Evolutionary conservation across 1,139 yeast genomes (phyloP).

Genomic region (Pichia kudriavzevii): DNA sequence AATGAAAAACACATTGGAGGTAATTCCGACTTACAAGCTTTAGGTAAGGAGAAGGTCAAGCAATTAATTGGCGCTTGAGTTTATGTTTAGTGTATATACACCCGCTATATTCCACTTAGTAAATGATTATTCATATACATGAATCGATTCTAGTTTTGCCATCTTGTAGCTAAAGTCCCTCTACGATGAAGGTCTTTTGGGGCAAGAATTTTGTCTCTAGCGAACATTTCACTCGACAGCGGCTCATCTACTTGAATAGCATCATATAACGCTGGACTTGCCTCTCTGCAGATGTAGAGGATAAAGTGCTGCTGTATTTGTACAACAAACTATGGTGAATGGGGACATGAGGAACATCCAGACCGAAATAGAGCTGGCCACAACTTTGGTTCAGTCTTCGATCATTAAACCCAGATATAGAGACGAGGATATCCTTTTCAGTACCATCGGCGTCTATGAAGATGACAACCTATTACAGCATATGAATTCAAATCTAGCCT

Average conservation of each 20-base stretch:
- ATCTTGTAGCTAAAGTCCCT: too few relatives aligned
- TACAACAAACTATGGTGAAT: too few relatives aligned
- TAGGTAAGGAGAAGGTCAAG: constrained; percentile 19
- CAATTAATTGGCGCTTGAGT: constrained; percentile 2
- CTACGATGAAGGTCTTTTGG: too few relatives aligned
- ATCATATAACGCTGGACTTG: too few relatives aligned
- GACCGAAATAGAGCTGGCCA: constrained; percentile 6
- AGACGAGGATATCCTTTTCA: constrained; percentile 19
- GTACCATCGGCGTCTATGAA: constrained; percentile 20
- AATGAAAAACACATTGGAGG: constrained; percentile 93
- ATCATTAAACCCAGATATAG: constrained; percentile 21
- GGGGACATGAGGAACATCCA: constrained; percentile 5
- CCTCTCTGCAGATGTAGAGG: too few relatives aligned
- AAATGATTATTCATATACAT: too few relatives aligned
- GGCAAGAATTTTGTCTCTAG: too few relatives aligned
- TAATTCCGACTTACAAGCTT: constrained; percentile 70
- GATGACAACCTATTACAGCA: constrained; percentile 9
- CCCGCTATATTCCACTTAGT: too few relatives aligned
- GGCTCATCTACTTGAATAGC: too few relatives aligned
- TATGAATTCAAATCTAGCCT: constrained; percentile 2
- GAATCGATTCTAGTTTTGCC: too few relatives aligned
- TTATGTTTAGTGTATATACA: not conserved
- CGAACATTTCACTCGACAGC: too few relatives aligned
- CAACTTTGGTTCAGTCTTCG: constrained; percentile 20
- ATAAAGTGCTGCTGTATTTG: too few relatives aligned